Evolutionary conservation across 345 rosid species (phyloP).

Genomic region (Fremontodendron californicum): DNA sequence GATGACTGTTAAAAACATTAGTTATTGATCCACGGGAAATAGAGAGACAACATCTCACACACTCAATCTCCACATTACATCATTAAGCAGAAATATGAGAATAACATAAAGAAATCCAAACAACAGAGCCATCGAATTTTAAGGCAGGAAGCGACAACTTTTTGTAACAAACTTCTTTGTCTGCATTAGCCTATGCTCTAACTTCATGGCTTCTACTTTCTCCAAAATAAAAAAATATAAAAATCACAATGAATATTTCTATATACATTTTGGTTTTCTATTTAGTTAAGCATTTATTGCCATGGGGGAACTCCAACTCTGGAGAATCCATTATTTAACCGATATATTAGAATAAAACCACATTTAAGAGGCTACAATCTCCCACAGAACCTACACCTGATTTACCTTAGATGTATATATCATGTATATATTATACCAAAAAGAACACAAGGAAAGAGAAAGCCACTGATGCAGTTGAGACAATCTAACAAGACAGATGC

Average conservation of each 20-base stretch:
- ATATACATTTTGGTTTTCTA: background rate
- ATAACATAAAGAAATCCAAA: background rate
- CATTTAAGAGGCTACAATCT: background rate
- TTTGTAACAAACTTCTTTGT: background rate
- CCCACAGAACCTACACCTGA: background rate
- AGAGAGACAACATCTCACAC: background rate
- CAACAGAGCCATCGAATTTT: background rate
- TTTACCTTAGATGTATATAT: background rate
- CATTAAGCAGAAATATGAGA: background rate
- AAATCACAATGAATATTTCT: background rate
- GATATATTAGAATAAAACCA: background rate
- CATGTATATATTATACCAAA: background rate
- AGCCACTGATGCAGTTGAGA: background rate
- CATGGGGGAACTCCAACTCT: background rate
- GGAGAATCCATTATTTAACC: background rate
- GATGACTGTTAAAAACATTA: background rate
- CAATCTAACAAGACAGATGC: background rate
- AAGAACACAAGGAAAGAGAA: background rate
- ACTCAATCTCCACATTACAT: background rate
- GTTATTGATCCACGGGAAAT: background rate
- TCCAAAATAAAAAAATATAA: background rate
- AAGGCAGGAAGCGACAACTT: background rate
- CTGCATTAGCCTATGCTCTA: background rate
- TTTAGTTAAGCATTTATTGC: background rate
- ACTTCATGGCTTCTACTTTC: background rate